These are phyloP conservation scores for Bruguiera gymnorhiza DNA, from an alignment of 345 rosid species.

Conservation along the genomic window DNA sequence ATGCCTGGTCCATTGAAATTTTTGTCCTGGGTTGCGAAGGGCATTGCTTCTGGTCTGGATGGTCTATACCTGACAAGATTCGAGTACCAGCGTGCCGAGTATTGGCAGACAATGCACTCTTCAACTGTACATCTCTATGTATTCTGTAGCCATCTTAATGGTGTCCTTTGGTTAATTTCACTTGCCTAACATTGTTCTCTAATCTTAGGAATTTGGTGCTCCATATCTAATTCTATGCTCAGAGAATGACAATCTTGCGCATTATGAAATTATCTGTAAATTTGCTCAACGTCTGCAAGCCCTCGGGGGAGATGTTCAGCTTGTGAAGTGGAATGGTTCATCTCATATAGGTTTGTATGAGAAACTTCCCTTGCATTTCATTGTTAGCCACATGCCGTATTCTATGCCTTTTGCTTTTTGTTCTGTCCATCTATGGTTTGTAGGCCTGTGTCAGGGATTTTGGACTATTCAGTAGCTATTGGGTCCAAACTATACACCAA, in stretches of 20 bases:
- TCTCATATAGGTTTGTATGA: slow-evolving; percentile 65
- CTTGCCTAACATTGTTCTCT: slow-evolving; percentile 5
- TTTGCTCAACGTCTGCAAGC: slow-evolving; percentile 57
- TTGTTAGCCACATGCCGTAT: not conserved
- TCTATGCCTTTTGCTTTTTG: not conserved
- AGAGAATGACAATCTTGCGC: slow-evolving; percentile 70
- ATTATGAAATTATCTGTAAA: slow-evolving; percentile 46
- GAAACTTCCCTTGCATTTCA: slow-evolving; percentile 8
- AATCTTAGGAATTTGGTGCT: slow-evolving; percentile 61
- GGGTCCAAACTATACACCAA: too few species aligned
- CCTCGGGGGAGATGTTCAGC: slow-evolving; percentile 73
- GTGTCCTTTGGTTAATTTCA: slow-evolving; percentile 5
- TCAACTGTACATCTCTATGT: slow-evolving; percentile 61
- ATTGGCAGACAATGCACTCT: slow-evolving; percentile 76
- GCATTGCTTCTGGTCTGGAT: slow-evolving; percentile 71
- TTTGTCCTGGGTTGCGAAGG: slow-evolving; percentile 76
- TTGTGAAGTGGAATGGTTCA: slow-evolving; percentile 74
- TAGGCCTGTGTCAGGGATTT: too few species aligned
- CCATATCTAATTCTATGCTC: slow-evolving; percentile 88
- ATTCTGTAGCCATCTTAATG: slow-evolving; percentile 8
- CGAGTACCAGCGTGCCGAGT: slow-evolving; percentile 78
- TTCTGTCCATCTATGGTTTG: too few species aligned
- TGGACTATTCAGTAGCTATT: too few species aligned
- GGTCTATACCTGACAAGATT: slow-evolving; percentile 81
- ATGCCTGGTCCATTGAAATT: slow-evolving; percentile 68